A percentile compares a stretch with the other conserved stretches of the same genome.
Evolutionary conservation across 1,139 yeast genomes (phyloP).

Genomic region (Groenewaldozyma auringiensis): DNA sequence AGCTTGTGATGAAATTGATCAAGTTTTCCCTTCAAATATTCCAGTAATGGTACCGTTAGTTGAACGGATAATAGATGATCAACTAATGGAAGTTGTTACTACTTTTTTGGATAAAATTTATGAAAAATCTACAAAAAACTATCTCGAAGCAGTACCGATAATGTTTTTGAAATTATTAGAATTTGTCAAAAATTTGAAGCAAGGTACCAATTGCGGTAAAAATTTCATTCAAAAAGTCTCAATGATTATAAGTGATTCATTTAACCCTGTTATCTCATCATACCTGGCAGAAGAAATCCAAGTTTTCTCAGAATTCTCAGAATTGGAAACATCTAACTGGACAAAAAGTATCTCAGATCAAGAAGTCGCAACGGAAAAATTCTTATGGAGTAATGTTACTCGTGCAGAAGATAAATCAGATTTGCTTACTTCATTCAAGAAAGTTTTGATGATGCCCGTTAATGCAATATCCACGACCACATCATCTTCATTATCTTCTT

Average conservation of each 20-base stretch:
- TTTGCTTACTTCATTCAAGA: conserved; percentile 49
- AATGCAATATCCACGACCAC: conserved; percentile 17
- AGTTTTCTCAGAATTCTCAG: conserved; percentile 29
- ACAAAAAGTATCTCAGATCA: conserved; percentile 27
- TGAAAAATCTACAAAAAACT: conserved; percentile 10
- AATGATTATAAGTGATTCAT: conserved; percentile 42
- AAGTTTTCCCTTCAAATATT: conserved; percentile 25
- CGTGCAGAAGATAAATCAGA: conserved; percentile 39
- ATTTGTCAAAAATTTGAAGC: conserved; percentile 23
- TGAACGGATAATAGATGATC: conserved; percentile 33
- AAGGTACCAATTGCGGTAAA: conserved; percentile 28
- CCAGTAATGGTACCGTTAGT: conserved; percentile 28
- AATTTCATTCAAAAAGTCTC: conserved; percentile 30
- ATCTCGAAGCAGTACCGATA: conserved; percentile 21
- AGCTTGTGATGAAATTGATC: conserved; percentile 33
- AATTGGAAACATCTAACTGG: conserved; percentile 31
- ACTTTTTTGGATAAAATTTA: conserved; percentile 20
- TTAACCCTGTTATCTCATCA: conserved; percentile 35
- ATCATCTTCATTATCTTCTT: neutral
- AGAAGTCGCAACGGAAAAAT: conserved; percentile 36
- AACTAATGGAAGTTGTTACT: conserved; percentile 28
- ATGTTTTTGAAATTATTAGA: conserved; percentile 18
- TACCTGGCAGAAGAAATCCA: conserved; percentile 37
- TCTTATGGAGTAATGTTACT: conserved; percentile 38
- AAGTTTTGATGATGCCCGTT: conserved; percentile 35